phyloP scores from a whole-genome alignment of 2,329 filamentous ascomycete genomes.

The Colletotrichum salicis region DNA sequence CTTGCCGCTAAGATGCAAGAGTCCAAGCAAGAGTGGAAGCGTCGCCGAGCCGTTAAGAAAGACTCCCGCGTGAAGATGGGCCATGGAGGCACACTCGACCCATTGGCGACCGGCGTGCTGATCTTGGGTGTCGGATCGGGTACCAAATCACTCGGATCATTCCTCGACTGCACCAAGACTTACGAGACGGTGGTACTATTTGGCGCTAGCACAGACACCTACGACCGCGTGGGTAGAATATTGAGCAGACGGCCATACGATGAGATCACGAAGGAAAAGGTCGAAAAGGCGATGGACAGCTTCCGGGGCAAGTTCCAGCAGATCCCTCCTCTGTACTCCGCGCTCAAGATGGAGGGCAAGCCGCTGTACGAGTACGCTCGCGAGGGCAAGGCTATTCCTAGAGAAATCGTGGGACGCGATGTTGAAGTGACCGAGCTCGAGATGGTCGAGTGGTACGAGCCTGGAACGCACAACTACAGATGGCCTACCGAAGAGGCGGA shows the following conservation, averaged over 20 bases:
- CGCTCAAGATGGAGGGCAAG: conserved; percentile 92
- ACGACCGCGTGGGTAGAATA: conserved; percentile 87
- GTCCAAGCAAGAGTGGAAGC: conserved; percentile 66
- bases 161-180: conserved; percentile 89
- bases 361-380: conserved; percentile 95
- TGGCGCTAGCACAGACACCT: conserved; percentile 91
- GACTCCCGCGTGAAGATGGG: conserved; percentile 87
- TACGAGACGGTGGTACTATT: conserved; percentile 93
- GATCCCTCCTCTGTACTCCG: conserved; percentile 91
- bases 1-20: conserved; percentile 65
- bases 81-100: conserved; percentile 95
- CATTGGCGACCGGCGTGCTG: conserved; percentile 90
- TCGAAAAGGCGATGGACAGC: conserved; percentile 78
- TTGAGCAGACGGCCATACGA: conserved; percentile 79
- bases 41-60: conserved; percentile 67
- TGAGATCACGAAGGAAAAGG: conserved; percentile 81
- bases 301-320: conserved; percentile 90
- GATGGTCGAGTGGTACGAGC: conserved; percentile 85
- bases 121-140: conserved; percentile 88
- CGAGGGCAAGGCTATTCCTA: conserved; percentile 85
- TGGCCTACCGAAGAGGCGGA: conserved; percentile 86
- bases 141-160: conserved; percentile 83
- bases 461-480: conserved; percentile 80
- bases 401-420: conserved; percentile 82
- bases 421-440: conserved; percentile 84